Percentiles rank a stretch among this genome's conserved stretches.
These are phyloP conservation scores for Brassica incana DNA, from an alignment of 345 rosid species.

Conservation along the genomic window DNA sequence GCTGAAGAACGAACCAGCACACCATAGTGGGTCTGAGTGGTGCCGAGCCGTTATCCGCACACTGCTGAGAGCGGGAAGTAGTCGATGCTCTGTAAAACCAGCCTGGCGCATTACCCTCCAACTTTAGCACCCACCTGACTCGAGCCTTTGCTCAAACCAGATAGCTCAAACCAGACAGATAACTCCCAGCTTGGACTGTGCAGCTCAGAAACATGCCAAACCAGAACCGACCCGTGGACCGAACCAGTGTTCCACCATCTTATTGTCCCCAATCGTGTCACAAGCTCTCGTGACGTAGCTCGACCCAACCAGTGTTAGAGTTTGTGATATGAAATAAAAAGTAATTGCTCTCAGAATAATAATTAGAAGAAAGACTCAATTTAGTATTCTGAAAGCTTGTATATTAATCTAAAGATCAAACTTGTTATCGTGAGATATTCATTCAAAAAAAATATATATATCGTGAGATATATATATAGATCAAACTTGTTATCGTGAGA, in stretches of 20 bases:
- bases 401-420: no score
- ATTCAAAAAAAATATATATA: no score
- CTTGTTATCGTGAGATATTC: no score
- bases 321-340: no score
- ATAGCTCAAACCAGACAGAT: not conserved
- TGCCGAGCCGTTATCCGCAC: not conserved
- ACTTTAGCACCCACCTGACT: not conserved
- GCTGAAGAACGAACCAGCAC: not conserved
- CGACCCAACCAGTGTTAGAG: not conserved
- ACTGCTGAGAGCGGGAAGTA: conserved; percentile 21
- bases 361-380: no score
- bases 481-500: no score
- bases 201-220: not conserved
- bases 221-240: not conserved
- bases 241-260: conserved; percentile 14
- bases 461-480: no score
- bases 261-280: conserved; percentile 22
- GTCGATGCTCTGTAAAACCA: conserved; percentile 35
- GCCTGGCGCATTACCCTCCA: conserved; percentile 23
- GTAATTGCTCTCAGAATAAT: no score
- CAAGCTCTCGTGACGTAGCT: conserved; percentile 26
- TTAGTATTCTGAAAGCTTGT: no score
- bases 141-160: conserved; percentile 6
- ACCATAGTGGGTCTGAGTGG: not conserved
- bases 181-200: conserved; percentile 24